Percentiles rank a stretch among this genome's conserved stretches.
Conservation (phyloP, 352 stramenopile genomes). For the Aphanomyces stellatus region DNA sequence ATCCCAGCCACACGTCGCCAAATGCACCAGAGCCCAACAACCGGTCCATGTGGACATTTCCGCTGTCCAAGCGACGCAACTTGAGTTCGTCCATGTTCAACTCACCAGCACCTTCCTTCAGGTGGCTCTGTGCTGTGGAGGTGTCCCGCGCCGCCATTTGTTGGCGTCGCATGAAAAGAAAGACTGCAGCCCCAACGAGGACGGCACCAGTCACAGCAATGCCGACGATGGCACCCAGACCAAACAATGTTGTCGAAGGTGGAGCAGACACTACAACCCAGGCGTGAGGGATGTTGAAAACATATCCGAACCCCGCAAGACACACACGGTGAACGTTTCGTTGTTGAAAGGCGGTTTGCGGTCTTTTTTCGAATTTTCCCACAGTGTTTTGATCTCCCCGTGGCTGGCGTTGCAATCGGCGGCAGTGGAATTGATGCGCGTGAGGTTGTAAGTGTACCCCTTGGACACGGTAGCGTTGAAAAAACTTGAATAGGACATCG, state of each 20-base stretch:
- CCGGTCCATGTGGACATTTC: background rate
- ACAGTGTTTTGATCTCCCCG: too few relatives aligned
- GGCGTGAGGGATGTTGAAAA: too few relatives aligned
- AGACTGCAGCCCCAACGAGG: background rate
- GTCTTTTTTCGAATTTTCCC: too few relatives aligned
- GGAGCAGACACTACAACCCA: background rate
- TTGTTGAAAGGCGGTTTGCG: too few relatives aligned
- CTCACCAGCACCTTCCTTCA: background rate
- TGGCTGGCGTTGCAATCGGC: too few relatives aligned
- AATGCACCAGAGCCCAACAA: slow-evolving; percentile 1
- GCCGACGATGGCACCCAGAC: background rate
- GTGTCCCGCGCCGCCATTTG: background rate
- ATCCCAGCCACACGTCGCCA: background rate
- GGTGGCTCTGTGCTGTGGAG: background rate
- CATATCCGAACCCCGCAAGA: too few relatives aligned
- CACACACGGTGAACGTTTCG: too few relatives aligned
- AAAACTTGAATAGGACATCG: too few relatives aligned
- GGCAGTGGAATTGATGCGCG: too few relatives aligned
- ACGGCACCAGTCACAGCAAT: background rate
- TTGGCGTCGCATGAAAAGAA: background rate
- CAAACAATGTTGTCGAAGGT: background rate
- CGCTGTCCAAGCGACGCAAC: background rate
- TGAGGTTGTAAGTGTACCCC: too few relatives aligned
- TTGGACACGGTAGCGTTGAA: too few relatives aligned
- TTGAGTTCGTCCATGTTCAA: background rate